Base-by-base conservation (phyloP, 2,329 filamentous ascomycete species). In the Ophiostoma pallidulum region DNA sequence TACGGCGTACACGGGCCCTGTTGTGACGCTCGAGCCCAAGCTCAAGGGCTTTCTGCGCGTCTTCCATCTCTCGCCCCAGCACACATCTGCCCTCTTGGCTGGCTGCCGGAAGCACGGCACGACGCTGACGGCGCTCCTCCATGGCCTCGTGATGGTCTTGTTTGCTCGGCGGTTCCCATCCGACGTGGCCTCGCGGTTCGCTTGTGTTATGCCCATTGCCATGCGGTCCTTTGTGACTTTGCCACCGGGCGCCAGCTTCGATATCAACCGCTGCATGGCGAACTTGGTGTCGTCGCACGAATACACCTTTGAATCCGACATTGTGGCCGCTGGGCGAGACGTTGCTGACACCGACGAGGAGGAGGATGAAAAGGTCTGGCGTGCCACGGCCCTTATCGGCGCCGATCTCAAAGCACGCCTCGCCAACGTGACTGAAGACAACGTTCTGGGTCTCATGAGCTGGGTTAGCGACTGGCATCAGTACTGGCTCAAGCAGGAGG, bases 121-220 rank as follows among this genome's bases (percentile, higher is more conserved):
- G 13, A 74, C 72, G 3, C 55, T 78, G 7, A 78, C 74, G 0
- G 65, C 65, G 0, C 62, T 78, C 8, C 43, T 78, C 1, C 69
- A 77, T 29, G 67, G 64, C 3, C 60, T 78, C 0, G 55, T 67
- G 4, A 59, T 72, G 5, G 58, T 60, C 8, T 69, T 71, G 2
- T 57, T 75, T 5, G 57, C 68, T 4, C 56, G 53, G 0, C 64
- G 59, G 4, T 54, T 75, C 3, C 62, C 67, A 0, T 53, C 59
- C 6, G 45, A 54, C 0, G 53, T 59, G 4, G 65, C 64, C 0
- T 49, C 56, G 0, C 58, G 59, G 1, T 70, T 76, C 49, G 48
- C 54, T 12, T 59, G 61, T 24, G 55, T 53, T 18, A 75, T 70
- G 0, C 68, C 71, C 45, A 69, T 74, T 45, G 66, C 65, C 24